These are phyloP conservation scores for Phoenix roebelenii DNA, from an alignment of 176 grass and related monocot species.

Conservation along the genomic window DNA sequence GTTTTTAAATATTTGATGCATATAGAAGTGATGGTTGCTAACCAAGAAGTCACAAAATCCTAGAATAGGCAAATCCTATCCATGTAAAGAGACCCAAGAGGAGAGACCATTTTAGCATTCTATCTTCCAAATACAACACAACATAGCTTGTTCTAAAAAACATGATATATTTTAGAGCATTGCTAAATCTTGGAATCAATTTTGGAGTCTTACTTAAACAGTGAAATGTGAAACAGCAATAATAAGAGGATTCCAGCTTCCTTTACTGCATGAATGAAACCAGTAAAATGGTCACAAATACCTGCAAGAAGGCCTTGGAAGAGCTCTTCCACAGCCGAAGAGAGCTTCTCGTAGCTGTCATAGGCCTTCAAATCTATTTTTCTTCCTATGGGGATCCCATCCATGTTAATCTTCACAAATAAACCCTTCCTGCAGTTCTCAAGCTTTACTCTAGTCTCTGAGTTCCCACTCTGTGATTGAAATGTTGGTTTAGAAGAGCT, in stretches of 20 bases:
- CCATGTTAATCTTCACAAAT: constrained; percentile 97
- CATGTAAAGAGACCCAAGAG: no score
- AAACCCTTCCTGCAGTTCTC: constrained; percentile 39
- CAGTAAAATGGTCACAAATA: constrained; percentile 10
- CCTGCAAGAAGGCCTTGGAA: constrained; percentile 81
- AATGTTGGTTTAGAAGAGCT: constrained; percentile 44
- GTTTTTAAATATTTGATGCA: no score
- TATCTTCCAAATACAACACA: no score
- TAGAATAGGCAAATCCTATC: no score
- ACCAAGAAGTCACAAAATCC: no score
- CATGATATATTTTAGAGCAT: no score
- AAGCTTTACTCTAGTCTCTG: constrained; percentile 24
- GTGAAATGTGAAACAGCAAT: background rate
- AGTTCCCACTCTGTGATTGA: constrained; percentile 27
- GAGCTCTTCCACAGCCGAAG: constrained; percentile 51
- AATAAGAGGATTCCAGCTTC: background rate
- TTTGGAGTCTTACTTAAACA: no score
- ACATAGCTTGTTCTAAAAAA: no score
- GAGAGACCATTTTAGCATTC: no score
- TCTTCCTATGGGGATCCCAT: constrained; percentile 88
- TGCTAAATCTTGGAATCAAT: no score
- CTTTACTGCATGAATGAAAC: no score
- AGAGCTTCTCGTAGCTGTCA: constrained; percentile 63
- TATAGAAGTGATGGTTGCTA: no score
- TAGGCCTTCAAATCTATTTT: constrained; percentile 68